A percentile compares a stretch with the other conserved stretches of the same genome.
These are phyloP conservation scores for Lachancea dasiensis DNA, from an alignment of 805 yeast genomes.

Conservation along the genomic window DNA sequence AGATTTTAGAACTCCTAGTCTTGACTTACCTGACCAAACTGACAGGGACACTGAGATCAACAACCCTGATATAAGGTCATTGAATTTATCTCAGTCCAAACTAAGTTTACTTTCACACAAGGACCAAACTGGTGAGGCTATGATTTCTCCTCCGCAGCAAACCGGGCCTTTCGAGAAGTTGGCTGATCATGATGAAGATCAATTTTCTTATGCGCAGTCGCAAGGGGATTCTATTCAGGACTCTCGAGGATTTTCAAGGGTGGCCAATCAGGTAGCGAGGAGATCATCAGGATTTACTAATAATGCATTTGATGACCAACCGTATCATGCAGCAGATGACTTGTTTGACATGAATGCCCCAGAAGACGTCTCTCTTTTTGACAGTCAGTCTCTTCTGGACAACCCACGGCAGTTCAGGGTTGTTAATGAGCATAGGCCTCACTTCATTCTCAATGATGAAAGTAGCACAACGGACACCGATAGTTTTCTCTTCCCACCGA, in stretches of 20 bases:
- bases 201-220: constrained; percentile 20
- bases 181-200: constrained; percentile 9
- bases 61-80: too few species aligned
- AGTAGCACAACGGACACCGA: constrained; percentile 16
- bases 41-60: too few species aligned
- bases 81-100: not conserved
- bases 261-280: too few species aligned
- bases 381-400: constrained; percentile 4
- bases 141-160: not conserved
- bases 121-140: not conserved
- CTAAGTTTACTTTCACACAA: not conserved
- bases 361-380: not conserved
- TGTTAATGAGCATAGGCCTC: constrained; percentile 28
- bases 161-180: not conserved
- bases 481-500: not conserved
- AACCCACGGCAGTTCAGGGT: constrained; percentile 23
- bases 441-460: constrained; percentile 20
- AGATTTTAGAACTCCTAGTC: constrained; percentile 1
- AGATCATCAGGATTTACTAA: too few species aligned
- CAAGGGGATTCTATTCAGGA: constrained; percentile 17
- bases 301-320: constrained; percentile 7
- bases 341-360: not conserved
- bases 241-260: constrained; percentile 17
- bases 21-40: not conserved
- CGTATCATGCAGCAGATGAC: not conserved